phyloP scores from a whole-genome alignment of 768 basidiomycete genomes.

The Phanerochaete sordida region DNA sequence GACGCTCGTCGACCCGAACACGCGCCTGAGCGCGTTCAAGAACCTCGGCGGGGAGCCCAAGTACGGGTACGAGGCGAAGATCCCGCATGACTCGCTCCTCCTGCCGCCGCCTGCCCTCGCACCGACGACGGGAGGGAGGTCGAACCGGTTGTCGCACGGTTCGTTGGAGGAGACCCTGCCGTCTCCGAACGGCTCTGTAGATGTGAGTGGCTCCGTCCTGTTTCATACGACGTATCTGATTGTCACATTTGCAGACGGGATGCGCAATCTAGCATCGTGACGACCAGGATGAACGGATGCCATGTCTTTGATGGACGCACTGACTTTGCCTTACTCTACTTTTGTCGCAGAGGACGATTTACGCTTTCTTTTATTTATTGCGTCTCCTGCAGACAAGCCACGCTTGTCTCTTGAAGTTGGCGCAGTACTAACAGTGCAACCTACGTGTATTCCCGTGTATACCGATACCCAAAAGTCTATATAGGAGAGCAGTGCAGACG shows the following conservation, averaged over 20 bases:
- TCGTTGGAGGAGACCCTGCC: neutral
- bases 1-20: neutral
- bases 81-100: neutral
- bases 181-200: neutral
- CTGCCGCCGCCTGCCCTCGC: slow-evolving; percentile 2
- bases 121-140: neutral
- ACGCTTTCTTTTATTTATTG: neutral
- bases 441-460: slow-evolving; percentile 1
- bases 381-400: neutral
- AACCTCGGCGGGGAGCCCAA: neutral
- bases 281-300: neutral
- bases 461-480: neutral
- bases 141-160: slow-evolving; percentile 11
- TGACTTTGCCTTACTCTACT: neutral
- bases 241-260: neutral
- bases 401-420: no score
- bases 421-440: neutral
- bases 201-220: neutral
- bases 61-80: neutral
- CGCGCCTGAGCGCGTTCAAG: neutral
- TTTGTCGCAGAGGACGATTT: neutral
- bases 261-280: neutral
- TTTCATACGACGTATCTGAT: neutral
- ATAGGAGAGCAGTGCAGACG: neutral
- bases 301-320: neutral